Evolutionary conservation across 1,139 yeast species (phyloP).

Genomic region (Kodamaea suecica): DNA sequence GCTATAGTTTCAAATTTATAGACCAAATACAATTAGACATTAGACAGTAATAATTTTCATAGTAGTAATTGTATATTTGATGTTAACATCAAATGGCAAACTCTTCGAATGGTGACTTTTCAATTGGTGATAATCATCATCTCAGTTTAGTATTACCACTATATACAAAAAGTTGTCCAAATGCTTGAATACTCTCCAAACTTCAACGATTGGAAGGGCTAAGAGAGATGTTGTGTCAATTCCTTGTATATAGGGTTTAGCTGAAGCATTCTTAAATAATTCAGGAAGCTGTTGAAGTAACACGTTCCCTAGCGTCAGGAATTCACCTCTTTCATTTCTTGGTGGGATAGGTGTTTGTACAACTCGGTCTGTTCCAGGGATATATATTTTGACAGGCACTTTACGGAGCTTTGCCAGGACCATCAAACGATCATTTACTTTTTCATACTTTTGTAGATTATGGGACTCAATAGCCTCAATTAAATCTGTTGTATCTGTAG

Average conservation of each 20-base stretch:
- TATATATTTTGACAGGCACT: constrained; percentile 60
- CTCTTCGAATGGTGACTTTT: no score
- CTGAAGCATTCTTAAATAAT: constrained; percentile 17
- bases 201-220: constrained; percentile 44
- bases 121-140: constrained; percentile 15
- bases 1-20: no score
- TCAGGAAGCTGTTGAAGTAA: constrained; percentile 8
- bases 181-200: constrained; percentile 55
- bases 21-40: neutral
- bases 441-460: constrained; percentile 25
- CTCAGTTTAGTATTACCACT: constrained; percentile 16
- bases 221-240: constrained; percentile 43
- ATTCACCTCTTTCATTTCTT: neutral
- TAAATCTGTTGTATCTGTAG: constrained; percentile 51
- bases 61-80: no score
- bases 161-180: constrained; percentile 80
- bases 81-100: no score
- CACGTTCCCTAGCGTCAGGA: constrained; percentile 2
- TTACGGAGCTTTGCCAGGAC: constrained; percentile 33
- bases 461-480: constrained; percentile 52
- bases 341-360: constrained; percentile 46
- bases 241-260: constrained; percentile 60
- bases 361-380: constrained; percentile 44
- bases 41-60: no score
- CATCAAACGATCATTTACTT: constrained; percentile 23